Evolutionary conservation across 2,329 filamentous ascomycete species (phyloP).

Genomic region (Cylindrodendrum hubeiense): DNA sequence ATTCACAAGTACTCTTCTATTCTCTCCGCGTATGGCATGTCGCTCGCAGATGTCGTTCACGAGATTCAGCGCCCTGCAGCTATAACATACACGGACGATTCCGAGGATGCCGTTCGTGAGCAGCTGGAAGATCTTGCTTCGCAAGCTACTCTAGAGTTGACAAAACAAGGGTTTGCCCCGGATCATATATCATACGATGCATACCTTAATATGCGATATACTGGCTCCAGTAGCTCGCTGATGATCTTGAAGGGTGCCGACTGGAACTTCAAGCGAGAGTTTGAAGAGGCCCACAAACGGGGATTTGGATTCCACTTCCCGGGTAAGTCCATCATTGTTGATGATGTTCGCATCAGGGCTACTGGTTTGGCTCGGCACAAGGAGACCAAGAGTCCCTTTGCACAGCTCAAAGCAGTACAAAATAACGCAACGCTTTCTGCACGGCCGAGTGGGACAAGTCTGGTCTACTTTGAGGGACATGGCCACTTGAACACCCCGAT

Average conservation of each 20-base stretch:
- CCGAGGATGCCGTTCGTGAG: constrained; percentile 29
- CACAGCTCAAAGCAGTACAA: constrained; percentile 39
- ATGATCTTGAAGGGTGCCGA: constrained; percentile 53
- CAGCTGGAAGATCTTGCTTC: constrained; percentile 41
- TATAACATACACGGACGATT: constrained; percentile 41
- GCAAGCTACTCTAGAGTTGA: constrained; percentile 38
- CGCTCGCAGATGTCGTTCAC: constrained; percentile 59
- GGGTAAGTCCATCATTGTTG: constrained; percentile 55
- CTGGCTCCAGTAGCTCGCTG: constrained; percentile 56
- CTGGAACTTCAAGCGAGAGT: background rate
- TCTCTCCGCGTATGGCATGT: constrained; percentile 61
- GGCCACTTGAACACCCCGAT: constrained; percentile 45
- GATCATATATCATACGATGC: constrained; percentile 57
- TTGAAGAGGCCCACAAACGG: constrained; percentile 47
- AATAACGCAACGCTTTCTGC: constrained; percentile 24
- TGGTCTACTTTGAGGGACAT: constrained; percentile 43
- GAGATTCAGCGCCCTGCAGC: constrained; percentile 55
- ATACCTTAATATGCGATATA: constrained; percentile 60
- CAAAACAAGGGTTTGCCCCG: constrained; percentile 51
- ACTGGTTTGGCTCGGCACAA: background rate
- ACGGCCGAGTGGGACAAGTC: constrained; percentile 32
- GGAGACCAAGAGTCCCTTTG: constrained; percentile 26
- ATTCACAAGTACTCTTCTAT: constrained; percentile 60
- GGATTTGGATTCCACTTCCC: constrained; percentile 56
- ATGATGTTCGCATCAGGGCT: constrained; percentile 54